Percentiles rank a stretch among this genome's conserved stretches.
Conservation (phyloP, 805 yeast species). For the Blastobotrys peoriensis region DNA sequence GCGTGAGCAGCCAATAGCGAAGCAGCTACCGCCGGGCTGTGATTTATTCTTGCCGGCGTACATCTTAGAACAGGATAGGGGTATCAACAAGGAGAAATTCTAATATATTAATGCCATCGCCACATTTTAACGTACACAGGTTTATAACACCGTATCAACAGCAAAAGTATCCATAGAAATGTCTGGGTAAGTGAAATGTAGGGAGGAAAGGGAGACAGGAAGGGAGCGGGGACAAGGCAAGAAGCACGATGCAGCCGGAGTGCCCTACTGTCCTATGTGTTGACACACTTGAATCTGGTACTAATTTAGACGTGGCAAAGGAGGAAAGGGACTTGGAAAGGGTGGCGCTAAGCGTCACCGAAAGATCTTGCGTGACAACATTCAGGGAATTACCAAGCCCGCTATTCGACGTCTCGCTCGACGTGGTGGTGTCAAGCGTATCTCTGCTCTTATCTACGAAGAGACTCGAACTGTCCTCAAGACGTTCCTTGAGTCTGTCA, state of each 20-base stretch:
- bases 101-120: neutral
- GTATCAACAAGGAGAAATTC: neutral
- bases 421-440: constrained; percentile 99
- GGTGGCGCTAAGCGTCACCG: constrained; percentile 99
- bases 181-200: constrained; percentile 4
- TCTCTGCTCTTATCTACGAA: constrained; percentile 95
- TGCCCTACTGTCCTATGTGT: neutral
- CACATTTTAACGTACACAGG: too few relatives aligned
- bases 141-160: neutral
- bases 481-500: constrained; percentile 92
- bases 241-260: neutral
- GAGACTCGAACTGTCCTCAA: constrained; percentile 96
- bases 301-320: constrained; percentile 98
- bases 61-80: neutral
- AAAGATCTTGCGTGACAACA: constrained; percentile 98
- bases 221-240: too few relatives aligned
- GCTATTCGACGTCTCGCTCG: constrained; percentile 99
- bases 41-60: neutral
- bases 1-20: neutral
- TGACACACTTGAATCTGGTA: neutral
- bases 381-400: constrained; percentile 98
- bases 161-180: constrained; percentile 2
- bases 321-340: constrained; percentile 99
- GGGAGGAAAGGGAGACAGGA: neutral
- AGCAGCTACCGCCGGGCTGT: neutral